Conservation (phyloP, 345 rosid genomes). For the Abelmoschus esculentus region DNA sequence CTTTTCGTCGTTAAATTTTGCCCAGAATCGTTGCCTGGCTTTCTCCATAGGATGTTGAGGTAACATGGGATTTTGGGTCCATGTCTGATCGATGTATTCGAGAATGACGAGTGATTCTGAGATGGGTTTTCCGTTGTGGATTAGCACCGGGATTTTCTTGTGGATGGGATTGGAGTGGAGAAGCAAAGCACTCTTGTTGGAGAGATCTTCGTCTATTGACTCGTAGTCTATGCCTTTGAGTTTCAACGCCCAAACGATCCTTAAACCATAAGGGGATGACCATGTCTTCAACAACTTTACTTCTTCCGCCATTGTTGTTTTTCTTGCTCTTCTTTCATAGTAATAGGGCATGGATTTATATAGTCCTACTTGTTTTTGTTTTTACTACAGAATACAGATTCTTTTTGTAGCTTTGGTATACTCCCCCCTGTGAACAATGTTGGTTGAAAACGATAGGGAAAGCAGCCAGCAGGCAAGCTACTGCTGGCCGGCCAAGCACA, state of each 20-base stretch:
- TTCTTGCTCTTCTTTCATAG: no score
- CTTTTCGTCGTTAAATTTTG: conserved; percentile 31
- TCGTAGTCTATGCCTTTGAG: conserved; percentile 24
- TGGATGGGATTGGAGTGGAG: conserved; percentile 22
- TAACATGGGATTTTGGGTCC: conserved; percentile 18
- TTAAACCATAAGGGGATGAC: conserved; percentile 14
- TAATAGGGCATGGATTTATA: no score
- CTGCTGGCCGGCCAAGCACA: no score
- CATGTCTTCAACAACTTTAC: neutral
- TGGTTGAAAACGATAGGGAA: no score
- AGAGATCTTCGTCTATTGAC: neutral
- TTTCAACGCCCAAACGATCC: conserved; percentile 27
- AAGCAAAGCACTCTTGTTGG: conserved; percentile 22
- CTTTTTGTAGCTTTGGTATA: no score
- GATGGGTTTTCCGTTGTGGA: conserved; percentile 16
- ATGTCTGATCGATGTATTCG: conserved; percentile 26
- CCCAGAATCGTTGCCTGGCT: conserved; percentile 34
- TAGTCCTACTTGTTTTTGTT: no score
- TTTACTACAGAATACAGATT: no score
- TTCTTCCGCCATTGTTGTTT: no score
- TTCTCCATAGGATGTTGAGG: conserved; percentile 21
- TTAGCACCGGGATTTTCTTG: conserved; percentile 29
- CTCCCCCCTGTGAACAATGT: no score
- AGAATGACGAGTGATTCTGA: conserved; percentile 23
- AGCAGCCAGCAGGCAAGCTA: no score